Conservation (phyloP, 768 basidiomycete genomes). For the Lactifluus subvellereus region DNA sequence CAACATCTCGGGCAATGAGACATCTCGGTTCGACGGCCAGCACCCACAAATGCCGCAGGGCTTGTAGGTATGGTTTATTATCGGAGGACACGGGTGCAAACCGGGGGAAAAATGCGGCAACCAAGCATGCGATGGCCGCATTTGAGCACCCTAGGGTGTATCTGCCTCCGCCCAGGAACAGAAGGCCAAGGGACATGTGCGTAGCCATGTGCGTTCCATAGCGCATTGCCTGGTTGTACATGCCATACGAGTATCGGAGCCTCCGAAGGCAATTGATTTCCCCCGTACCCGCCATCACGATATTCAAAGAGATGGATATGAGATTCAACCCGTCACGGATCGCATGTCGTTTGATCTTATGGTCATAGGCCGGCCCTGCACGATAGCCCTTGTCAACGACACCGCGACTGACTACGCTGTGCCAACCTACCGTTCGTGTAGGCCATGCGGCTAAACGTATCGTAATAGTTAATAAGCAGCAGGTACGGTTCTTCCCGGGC, state of each 20-base stretch:
- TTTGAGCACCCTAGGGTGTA: conserved; percentile 90
- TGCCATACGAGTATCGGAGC: conserved; percentile 84
- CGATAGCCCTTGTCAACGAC: conserved; percentile 2
- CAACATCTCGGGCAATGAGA: conserved; percentile 86
- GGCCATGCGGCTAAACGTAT: conserved; percentile 66
- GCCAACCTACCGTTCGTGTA: conserved; percentile 55
- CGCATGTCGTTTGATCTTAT: conserved; percentile 81
- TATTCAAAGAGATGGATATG: conserved; percentile 78
- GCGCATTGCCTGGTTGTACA: conserved; percentile 64
- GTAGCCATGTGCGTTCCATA: conserved; percentile 90
- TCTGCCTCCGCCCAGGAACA: conserved; percentile 91
- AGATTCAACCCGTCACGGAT: conserved; percentile 84
- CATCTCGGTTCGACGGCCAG: conserved; percentile 93
- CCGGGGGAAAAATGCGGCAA: conserved; percentile 88
- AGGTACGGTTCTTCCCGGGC: conserved; percentile 85
- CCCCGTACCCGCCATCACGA: conserved; percentile 97
- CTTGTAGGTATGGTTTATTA: conserved; percentile 87
- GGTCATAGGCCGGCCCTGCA: conserved; percentile 73
- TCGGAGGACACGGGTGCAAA: conserved; percentile 75
- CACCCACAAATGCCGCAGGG: conserved; percentile 93
- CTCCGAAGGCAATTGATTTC: conserved; percentile 86
- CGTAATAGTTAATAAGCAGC: conserved; percentile 75
- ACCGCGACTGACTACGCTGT: conserved; percentile 2
- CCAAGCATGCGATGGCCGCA: conserved; percentile 84
- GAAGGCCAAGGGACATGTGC: conserved; percentile 82